Conservation (phyloP, 768 basidiomycete genomes). For the Leccinum pellstonianum region DNA sequence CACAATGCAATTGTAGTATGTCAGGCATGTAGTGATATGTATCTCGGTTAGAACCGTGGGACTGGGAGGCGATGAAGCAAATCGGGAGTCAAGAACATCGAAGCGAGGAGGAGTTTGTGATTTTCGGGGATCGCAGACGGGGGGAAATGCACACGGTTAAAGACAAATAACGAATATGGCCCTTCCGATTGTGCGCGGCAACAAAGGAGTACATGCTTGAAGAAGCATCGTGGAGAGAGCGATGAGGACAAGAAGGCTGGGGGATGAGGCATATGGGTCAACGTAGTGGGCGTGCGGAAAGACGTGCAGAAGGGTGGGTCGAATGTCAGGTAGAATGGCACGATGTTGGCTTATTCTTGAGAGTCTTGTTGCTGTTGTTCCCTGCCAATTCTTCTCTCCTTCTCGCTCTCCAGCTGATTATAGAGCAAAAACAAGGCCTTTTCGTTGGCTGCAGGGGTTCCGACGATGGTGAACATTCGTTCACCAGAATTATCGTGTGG, state of each 20-base stretch:
- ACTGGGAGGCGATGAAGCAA: conserved; percentile 17
- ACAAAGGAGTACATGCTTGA: conserved; percentile 12
- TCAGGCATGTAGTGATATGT: conserved; percentile 29
- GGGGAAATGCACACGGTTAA: conserved; percentile 24
- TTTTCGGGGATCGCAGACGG: conserved; percentile 21
- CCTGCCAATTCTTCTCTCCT: conserved; percentile 86
- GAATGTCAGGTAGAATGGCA: neutral
- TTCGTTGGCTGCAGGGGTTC: conserved; percentile 94
- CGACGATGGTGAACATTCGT: conserved; percentile 98
- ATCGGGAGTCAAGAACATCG: conserved; percentile 31
- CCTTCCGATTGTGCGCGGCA: conserved; percentile 14
- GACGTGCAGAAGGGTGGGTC: conserved; percentile 11
- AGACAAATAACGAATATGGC: conserved; percentile 25
- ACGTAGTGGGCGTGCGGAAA: conserved; percentile 13
- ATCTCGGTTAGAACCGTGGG: conserved; percentile 21
- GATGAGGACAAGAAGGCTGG: conserved; percentile 30
- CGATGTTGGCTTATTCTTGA: conserved; percentile 37
- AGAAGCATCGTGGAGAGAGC: conserved; percentile 14
- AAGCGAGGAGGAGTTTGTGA: conserved; percentile 19
- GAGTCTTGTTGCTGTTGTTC: conserved; percentile 80
- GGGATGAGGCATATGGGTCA: conserved; percentile 26
- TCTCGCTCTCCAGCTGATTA: conserved; percentile 95
- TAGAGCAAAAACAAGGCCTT: conserved; percentile 97
- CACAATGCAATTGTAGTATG: conserved; percentile 36
- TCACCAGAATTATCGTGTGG: conserved; percentile 99